Conservation (phyloP, 2,329 filamentous ascomycete species). For the Blastomyces silverae region DNA sequence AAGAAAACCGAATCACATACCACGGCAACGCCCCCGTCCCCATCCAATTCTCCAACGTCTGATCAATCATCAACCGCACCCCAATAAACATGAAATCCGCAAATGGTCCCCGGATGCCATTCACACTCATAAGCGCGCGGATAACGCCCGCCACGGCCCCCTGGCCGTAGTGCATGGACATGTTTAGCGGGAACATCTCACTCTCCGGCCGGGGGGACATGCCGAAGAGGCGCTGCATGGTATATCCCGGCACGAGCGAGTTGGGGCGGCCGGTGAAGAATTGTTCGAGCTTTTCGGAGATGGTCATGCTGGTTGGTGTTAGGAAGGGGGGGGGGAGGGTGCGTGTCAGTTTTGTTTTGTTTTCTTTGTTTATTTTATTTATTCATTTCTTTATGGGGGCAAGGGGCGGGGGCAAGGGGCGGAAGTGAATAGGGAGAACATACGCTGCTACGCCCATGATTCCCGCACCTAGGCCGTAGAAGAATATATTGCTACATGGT, state of each 20-base stretch:
- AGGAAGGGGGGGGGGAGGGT: too few species aligned
- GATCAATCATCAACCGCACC: constrained; percentile 28
- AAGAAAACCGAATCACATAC: constrained; percentile 20
- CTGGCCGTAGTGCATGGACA: constrained; percentile 28
- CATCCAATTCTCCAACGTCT: constrained; percentile 28
- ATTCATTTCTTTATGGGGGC: not conserved
- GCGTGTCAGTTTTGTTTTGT: too few species aligned
- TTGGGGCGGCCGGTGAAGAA: constrained; percentile 27
- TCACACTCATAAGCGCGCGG: constrained; percentile 28
- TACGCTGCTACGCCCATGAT: constrained; percentile 2
- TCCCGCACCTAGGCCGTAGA: constrained; percentile 7
- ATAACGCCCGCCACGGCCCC: constrained; percentile 28
- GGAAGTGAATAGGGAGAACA: not conserved
- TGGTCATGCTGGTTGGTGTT: constrained; percentile 25
- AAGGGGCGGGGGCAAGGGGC: not conserved
- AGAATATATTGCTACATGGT: not conserved
- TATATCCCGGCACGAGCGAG: constrained; percentile 30
- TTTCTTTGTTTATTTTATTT: not conserved
- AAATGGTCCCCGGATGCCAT: constrained; percentile 31
- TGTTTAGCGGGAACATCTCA: constrained; percentile 25
- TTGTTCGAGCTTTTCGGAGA: constrained; percentile 29
- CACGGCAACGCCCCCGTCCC: constrained; percentile 29
- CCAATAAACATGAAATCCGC: constrained; percentile 29
- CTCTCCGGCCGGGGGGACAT: constrained; percentile 23
- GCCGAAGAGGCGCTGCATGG: constrained; percentile 26